phyloP scores from a whole-genome alignment of 2,329 filamentous ascomycete genomes.

The Aspergillus calidoustus region DNA sequence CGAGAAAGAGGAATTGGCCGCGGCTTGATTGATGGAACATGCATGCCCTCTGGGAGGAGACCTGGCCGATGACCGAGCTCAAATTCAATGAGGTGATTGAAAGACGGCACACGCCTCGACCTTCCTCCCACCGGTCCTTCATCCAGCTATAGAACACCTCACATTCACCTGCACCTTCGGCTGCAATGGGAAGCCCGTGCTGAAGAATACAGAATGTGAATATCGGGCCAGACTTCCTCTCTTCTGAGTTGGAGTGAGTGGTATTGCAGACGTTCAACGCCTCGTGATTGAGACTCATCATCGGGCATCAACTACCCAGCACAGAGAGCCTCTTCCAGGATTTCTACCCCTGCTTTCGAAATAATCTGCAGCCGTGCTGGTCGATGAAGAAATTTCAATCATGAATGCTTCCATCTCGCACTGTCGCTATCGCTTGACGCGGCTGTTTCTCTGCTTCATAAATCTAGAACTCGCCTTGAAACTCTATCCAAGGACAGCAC shows the following conservation, averaged over 20 bases:
- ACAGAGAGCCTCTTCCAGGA: conserved; percentile 24
- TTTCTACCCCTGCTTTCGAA: conserved; percentile 30
- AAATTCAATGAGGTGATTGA: background rate
- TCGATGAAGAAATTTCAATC: background rate
- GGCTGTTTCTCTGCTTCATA: conserved; percentile 29
- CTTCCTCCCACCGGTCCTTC: background rate
- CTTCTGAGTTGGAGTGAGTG: conserved; percentile 8
- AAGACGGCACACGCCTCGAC: background rate
- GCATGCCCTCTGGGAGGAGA: background rate
- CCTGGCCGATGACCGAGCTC: background rate
- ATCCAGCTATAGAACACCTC: background rate
- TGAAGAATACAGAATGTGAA: background rate
- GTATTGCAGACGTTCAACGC: conserved; percentile 23
- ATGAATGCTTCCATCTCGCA: background rate
- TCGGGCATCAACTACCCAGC: conserved; percentile 32
- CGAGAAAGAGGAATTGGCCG: too few relatives aligned
- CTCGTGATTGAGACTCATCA: conserved; percentile 32
- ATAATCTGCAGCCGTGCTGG: background rate
- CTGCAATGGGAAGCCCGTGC: background rate
- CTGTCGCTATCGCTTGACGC: conserved; percentile 23
- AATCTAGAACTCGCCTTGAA: conserved; percentile 29
- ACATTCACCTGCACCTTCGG: background rate
- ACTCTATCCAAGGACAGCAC: conserved; percentile 27
- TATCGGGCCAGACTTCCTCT: background rate
- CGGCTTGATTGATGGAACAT: background rate